Evolutionary conservation across 257 asterid species (phyloP).

Genomic region (Gentiana straminea): DNA sequence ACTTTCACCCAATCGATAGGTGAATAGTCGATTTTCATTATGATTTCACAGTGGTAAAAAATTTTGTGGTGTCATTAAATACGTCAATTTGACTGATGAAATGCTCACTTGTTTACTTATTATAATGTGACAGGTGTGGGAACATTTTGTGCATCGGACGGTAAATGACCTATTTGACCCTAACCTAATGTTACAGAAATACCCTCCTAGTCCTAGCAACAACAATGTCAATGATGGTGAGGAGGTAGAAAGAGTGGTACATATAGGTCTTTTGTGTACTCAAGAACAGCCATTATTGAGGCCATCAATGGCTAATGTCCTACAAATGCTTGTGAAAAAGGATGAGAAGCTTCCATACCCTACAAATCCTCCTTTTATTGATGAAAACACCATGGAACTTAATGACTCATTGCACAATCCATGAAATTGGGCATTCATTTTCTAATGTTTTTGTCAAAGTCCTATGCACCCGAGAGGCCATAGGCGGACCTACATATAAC

Average conservation of each 20-base stretch:
- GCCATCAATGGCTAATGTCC: constrained; percentile 26
- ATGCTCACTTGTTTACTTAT: no score
- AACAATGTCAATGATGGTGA: constrained; percentile 6
- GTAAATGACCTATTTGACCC: constrained; percentile 33
- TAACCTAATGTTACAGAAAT: constrained; percentile 26
- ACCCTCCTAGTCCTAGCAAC: background rate
- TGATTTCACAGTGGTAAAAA: no score
- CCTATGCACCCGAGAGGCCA: constrained; percentile 27
- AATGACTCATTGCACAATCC: constrained; percentile 16
- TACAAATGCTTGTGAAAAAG: constrained; percentile 23
- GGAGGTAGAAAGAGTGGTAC: constrained; percentile 24
- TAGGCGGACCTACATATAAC: no score
- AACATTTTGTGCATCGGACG: constrained; percentile 19
- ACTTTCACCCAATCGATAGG: no score
- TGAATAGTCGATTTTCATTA: no score
- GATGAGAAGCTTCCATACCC: constrained; percentile 26
- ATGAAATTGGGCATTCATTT: background rate
- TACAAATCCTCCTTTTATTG: constrained; percentile 27
- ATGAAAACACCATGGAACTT: constrained; percentile 30
- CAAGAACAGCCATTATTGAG: constrained; percentile 22
- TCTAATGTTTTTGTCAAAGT: constrained; percentile 24
- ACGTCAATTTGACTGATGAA: no score
- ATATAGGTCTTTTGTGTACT: constrained; percentile 28
- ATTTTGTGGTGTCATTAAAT: no score
- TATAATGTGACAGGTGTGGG: constrained; percentile 25